Conservation (phyloP, 805 yeast species). For the Cyberlindnera nakhonratchasimensis region DNA sequence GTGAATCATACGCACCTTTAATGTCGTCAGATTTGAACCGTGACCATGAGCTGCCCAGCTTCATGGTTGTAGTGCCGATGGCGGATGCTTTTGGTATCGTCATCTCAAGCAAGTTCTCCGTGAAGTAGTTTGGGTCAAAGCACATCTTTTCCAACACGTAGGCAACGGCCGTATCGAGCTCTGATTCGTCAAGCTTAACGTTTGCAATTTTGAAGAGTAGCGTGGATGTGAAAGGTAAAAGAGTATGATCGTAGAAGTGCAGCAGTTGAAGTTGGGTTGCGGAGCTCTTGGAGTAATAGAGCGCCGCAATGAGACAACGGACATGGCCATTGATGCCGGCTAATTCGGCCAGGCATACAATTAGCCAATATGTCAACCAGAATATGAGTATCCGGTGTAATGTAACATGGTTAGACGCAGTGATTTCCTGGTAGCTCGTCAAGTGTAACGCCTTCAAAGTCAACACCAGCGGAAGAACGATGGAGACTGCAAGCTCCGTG, state of each 20-base stretch:
- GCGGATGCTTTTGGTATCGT: slow-evolving; percentile 1
- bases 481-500: slow-evolving; percentile 6
- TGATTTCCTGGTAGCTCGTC: background rate
- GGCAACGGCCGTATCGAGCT: slow-evolving; percentile 7
- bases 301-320: slow-evolving; percentile 12
- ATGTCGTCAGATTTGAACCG: too few relatives aligned
- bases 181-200: background rate
- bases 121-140: slow-evolving; percentile 7
- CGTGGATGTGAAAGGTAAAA: slow-evolving; percentile 7
- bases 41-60: too few relatives aligned
- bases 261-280: slow-evolving; percentile 6
- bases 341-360: slow-evolving; percentile 10
- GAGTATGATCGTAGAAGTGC: slow-evolving; percentile 9
- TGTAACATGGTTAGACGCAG: too few relatives aligned
- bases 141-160: slow-evolving; percentile 7
- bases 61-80: too few relatives aligned
- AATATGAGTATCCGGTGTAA: slow-evolving; percentile 12
- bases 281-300: slow-evolving; percentile 11
- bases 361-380: slow-evolving; percentile 25
- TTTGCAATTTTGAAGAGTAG: background rate
- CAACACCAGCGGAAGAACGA: slow-evolving; percentile 18
- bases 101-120: slow-evolving; percentile 2
- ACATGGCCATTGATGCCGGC: slow-evolving; percentile 20
- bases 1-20: too few relatives aligned
- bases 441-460: slow-evolving; percentile 23